Conservation (phyloP, 305 asterid genomes). For the Fraxinus platypoda region DNA sequence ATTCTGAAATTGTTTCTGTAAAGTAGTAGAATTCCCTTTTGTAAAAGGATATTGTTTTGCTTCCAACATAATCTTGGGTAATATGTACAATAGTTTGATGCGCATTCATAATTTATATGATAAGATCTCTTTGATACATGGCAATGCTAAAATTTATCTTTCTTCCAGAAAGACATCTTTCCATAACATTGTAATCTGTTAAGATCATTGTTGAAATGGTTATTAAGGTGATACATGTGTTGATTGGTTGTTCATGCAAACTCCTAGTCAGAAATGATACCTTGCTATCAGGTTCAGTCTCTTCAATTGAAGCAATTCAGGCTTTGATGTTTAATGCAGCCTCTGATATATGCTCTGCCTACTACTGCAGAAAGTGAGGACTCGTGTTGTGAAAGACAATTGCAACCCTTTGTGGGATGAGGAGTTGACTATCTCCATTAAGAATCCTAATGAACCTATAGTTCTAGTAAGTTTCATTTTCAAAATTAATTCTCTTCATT, state of each 20-base stretch:
- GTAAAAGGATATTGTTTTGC: background rate
- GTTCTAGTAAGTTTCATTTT: constrained; percentile 27
- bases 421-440: constrained; percentile 34
- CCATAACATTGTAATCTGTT: background rate
- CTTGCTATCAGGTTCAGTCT: background rate
- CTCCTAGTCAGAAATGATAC: background rate
- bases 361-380: constrained; percentile 38
- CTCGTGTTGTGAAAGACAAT: constrained; percentile 33
- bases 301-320: background rate
- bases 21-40: background rate
- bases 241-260: background rate
- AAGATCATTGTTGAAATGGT: background rate
- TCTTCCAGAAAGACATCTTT: background rate
- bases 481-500: background rate
- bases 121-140: background rate
- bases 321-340: background rate
- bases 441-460: constrained; percentile 33
- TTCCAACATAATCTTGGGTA: background rate
- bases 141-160: background rate
- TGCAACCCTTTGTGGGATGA: constrained; percentile 49
- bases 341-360: background rate
- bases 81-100: background rate
- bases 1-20: background rate
- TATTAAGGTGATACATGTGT: background rate
- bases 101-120: background rate